These are phyloP conservation scores for Syzygium syzygioides DNA, from an alignment of 441 rosid genomes.

Conservation along the genomic window DNA sequence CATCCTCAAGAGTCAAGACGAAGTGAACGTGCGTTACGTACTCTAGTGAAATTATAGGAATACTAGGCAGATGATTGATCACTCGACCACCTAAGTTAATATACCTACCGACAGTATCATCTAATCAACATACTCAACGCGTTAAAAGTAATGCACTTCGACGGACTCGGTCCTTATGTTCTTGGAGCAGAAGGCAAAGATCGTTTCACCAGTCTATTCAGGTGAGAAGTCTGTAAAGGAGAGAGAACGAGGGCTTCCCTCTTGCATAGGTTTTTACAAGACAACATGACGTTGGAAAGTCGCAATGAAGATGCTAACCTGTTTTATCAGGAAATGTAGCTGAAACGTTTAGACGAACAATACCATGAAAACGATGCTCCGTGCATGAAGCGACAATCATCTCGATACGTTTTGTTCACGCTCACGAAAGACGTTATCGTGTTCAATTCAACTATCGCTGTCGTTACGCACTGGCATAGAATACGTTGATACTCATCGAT, in stretches of 20 bases:
- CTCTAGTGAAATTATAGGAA: background rate
- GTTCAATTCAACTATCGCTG: background rate
- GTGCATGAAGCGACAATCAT: background rate
- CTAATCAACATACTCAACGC: background rate
- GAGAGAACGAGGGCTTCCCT: background rate
- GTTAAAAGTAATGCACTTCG: background rate
- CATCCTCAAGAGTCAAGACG: background rate
- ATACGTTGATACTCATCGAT: background rate
- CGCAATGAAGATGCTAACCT: background rate
- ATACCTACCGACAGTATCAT: background rate
- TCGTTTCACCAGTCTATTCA: background rate
- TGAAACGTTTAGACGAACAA: background rate
- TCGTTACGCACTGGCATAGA: too few relatives aligned
- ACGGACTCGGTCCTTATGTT: background rate
- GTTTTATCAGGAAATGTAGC: background rate
- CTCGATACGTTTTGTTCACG: background rate
- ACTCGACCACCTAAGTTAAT: background rate
- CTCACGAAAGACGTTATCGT: background rate
- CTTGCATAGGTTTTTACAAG: background rate
- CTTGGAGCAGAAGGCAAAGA: background rate
- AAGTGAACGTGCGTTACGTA: background rate
- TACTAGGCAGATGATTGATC: background rate
- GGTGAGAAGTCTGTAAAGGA: background rate
- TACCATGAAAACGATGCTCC: background rate
- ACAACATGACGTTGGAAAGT: background rate